These are phyloP conservation scores for Ceratocystis papillata DNA, from an alignment of 2,329 filamentous ascomycete genomes.

Conservation along the genomic window DNA sequence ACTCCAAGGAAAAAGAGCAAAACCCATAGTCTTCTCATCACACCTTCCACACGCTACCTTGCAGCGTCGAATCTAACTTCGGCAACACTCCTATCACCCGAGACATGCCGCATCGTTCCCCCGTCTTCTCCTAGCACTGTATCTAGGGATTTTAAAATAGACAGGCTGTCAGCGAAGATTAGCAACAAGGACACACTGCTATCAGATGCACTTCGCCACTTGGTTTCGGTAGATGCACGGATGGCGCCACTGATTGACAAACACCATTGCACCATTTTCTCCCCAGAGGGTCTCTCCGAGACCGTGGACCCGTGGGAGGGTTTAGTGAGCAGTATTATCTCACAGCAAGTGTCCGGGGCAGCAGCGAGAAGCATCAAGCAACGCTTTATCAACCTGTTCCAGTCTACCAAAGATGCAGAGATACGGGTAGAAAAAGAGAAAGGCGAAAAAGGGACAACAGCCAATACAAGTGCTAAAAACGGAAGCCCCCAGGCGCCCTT, in stretches of 20 bases:
- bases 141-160: not conserved
- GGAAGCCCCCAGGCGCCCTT: slow-evolving; percentile 38
- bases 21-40: slow-evolving; percentile 29
- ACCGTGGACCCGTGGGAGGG: slow-evolving; percentile 78
- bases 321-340: slow-evolving; percentile 78
- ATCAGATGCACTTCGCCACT: slow-evolving; percentile 61
- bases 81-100: slow-evolving; percentile 59
- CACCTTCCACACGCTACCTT: slow-evolving; percentile 41
- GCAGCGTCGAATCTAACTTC: slow-evolving; percentile 56
- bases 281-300: slow-evolving; percentile 69
- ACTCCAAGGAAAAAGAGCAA: slow-evolving; percentile 28
- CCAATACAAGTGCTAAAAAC: not conserved
- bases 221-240: slow-evolving; percentile 61
- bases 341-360: slow-evolving; percentile 89
- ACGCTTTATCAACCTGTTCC: slow-evolving; percentile 70
- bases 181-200: slow-evolving; percentile 60
- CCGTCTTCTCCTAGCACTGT: slow-evolving; percentile 27
- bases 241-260: slow-evolving; percentile 62
- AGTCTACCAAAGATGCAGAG: slow-evolving; percentile 30
- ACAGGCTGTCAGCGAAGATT: slow-evolving; percentile 28
- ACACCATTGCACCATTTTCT: slow-evolving; percentile 69
- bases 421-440: slow-evolving; percentile 23
- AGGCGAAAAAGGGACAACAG: slow-evolving; percentile 19
- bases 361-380: slow-evolving; percentile 81
- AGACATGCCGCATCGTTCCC: slow-evolving; percentile 52